Evolutionary conservation across 192 early-diverging fungal genomes (phyloP), one percentile per base, ranked within the genome.

Genomic region (Coemansia sp.): DNA sequence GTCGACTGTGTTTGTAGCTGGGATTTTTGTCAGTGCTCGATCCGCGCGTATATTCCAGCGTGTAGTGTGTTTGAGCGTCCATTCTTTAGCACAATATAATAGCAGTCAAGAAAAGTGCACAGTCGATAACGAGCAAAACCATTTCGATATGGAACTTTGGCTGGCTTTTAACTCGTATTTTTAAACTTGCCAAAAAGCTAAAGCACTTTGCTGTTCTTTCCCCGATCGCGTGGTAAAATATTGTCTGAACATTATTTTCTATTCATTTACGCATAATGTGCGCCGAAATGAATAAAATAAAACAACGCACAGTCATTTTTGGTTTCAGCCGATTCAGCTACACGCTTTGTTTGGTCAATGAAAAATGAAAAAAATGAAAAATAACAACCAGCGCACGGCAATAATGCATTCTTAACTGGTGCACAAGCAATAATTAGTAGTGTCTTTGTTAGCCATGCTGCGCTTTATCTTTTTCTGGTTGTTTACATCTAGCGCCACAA

Each of bases 1-100:
- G 49, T 1, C 24, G 49, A 0, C n/a, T 23, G 35, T 37, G 29
- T 8, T 35, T 25, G 56, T 67, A 25, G 0, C 22, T 9, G 22
- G 23, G 41, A 5, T 51, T 56, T 27, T 61, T 70, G 38, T 70
- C 68, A 0, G 35, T 37, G 38, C 25, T 45, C 49, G 55, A 35
- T 6, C 47, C 19, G 8, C 56, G 41, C 17, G 25, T 15, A 24
- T 64, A 35, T n/a, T 70, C 69, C 2, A 60, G 29, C 41, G 69
- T 49, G 55, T 60, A 58, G 27, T 64, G 15, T 9, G 25, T 7
- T 35, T 4, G 24, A 7, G 50, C 27, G 38, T 53, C 21, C 61
- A 62, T 58, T 39, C 32, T 17, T 17, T 3, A 43, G 41, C 41
- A 15, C 12, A 43, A 43, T 15, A 43, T 43, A 43, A 43, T 43